These are phyloP conservation scores for Penicillium glabrum DNA, from an alignment of 2,329 filamentous ascomycete species.

Conservation along the genomic window DNA sequence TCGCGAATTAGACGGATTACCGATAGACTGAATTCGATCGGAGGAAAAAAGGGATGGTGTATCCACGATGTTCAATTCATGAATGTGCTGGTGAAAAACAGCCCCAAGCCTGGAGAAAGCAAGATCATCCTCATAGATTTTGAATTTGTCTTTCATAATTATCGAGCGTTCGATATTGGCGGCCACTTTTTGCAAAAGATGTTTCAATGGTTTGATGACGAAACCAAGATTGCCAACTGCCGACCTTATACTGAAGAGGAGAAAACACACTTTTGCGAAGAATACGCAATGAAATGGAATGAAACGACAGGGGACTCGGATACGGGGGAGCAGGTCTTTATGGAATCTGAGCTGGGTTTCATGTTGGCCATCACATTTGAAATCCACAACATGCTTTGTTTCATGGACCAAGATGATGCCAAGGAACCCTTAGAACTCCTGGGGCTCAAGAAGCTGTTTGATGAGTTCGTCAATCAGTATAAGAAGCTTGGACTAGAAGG, in stretches of 20 bases:
- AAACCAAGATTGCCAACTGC: constrained; percentile 18
- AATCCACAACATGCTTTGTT: constrained; percentile 24
- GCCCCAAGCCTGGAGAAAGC: constrained; percentile 14
- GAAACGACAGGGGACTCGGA: constrained; percentile 20
- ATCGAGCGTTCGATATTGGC: constrained; percentile 22
- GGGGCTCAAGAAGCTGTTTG: constrained; percentile 19
- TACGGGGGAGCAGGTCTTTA: constrained; percentile 20
- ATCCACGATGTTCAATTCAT: constrained; percentile 25
- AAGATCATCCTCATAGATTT: constrained; percentile 21
- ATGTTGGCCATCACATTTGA: constrained; percentile 23
- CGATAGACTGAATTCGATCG: constrained; percentile 12
- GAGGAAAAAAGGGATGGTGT: constrained; percentile 19
- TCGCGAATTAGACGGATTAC: constrained; percentile 7
- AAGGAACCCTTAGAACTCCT: constrained; percentile 19
- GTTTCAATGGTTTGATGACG: constrained; percentile 25
- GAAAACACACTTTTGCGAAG: constrained; percentile 22
- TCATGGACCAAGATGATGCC: constrained; percentile 17
- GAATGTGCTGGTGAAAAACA: constrained; percentile 22
- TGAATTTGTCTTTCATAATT: constrained; percentile 23
- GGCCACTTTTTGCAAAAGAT: constrained; percentile 26
- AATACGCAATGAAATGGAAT: constrained; percentile 23
- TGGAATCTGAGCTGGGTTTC: constrained; percentile 20
- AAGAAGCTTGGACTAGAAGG: constrained; percentile 8
- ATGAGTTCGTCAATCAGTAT: constrained; percentile 21
- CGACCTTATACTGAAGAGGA: constrained; percentile 19